Evolutionary conservation across 805 yeast genomes (phyloP).

Genomic region (Yamadazyma paraphyllophila): DNA sequence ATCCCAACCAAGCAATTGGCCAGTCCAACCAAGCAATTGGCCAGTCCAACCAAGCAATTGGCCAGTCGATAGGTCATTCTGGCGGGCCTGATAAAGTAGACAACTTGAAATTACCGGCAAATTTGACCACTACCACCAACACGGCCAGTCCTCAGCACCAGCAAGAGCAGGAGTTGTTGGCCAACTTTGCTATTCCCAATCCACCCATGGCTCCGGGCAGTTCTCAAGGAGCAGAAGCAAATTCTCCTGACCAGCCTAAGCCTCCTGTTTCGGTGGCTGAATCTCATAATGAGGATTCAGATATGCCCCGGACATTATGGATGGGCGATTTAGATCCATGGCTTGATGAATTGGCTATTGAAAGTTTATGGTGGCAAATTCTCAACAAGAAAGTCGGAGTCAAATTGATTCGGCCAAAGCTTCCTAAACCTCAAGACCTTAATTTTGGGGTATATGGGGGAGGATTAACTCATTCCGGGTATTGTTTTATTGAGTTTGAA

Average conservation of each 20-base stretch:
- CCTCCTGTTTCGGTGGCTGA: not conserved
- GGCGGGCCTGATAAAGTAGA: not conserved
- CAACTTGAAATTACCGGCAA: constrained; percentile 6
- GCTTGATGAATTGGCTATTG: constrained; percentile 61
- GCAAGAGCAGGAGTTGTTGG: constrained; percentile 43
- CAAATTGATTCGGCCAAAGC: constrained; percentile 57
- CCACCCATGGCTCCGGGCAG: constrained; percentile 29
- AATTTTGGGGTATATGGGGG: constrained; percentile 8
- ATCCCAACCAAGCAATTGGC: too few relatives aligned
- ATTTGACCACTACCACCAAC: constrained; percentile 10
- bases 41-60: too few relatives aligned
- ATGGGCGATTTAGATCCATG: constrained; percentile 86
- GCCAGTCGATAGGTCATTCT: not conserved
- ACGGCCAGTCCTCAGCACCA: constrained; percentile 43
- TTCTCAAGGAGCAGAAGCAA: not conserved
- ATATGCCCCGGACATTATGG: constrained; percentile 71
- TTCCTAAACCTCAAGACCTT: constrained; percentile 14
- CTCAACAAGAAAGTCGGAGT: constrained; percentile 58
- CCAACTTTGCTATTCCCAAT: constrained; percentile 37
- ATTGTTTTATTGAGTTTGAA: constrained; percentile 77
- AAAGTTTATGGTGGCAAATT: constrained; percentile 56
- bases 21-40: too few relatives aligned
- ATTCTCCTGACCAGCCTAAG: not conserved
- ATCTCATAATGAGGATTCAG: not conserved
- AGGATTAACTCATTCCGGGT: constrained; percentile 47